Evolutionary conservation across 2,329 filamentous ascomycete species (phyloP).

Genomic region (Colletotrichum melonis): DNA sequence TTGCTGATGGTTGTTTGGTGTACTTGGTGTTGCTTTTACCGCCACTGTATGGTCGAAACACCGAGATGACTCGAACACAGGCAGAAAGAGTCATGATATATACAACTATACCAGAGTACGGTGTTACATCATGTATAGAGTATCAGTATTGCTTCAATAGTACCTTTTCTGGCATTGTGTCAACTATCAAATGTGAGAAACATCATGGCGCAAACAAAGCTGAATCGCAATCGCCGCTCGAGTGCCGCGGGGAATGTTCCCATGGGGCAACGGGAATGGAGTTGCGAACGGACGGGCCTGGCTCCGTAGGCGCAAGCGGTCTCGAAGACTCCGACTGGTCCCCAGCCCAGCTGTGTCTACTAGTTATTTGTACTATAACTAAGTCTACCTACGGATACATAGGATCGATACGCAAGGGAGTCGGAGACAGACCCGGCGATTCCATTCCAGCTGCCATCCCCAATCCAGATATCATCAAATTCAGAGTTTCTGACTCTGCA

Average conservation of each 20-base stretch:
- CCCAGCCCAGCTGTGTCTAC: background rate
- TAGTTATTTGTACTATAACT: background rate
- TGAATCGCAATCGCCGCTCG: conserved; percentile 2
- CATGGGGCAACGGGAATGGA: background rate
- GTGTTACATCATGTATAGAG: background rate
- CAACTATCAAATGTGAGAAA: background rate
- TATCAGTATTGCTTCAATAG: background rate
- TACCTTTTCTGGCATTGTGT: background rate
- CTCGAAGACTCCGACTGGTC: background rate
- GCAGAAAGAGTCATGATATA: conserved; percentile 33
- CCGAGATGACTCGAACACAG: conserved; percentile 24
- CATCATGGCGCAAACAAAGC: conserved; percentile 31
- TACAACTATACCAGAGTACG: background rate
- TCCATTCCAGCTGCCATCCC: conserved; percentile 19
- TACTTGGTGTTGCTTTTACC: background rate
- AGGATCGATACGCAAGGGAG: conserved; percentile 22
- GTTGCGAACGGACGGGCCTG: conserved; percentile 25
- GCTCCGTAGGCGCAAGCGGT: conserved; percentile 20
- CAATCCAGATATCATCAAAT: background rate
- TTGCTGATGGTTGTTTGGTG: background rate
- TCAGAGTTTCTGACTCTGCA: conserved; percentile 1
- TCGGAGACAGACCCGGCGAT: background rate
- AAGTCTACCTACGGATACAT: background rate
- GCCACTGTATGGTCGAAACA: conserved; percentile 20
- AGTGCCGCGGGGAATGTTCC: conserved; percentile 4